phyloP scores from a whole-genome alignment of 2,329 filamentous ascomycete genomes.

The Penicillium palitans region DNA sequence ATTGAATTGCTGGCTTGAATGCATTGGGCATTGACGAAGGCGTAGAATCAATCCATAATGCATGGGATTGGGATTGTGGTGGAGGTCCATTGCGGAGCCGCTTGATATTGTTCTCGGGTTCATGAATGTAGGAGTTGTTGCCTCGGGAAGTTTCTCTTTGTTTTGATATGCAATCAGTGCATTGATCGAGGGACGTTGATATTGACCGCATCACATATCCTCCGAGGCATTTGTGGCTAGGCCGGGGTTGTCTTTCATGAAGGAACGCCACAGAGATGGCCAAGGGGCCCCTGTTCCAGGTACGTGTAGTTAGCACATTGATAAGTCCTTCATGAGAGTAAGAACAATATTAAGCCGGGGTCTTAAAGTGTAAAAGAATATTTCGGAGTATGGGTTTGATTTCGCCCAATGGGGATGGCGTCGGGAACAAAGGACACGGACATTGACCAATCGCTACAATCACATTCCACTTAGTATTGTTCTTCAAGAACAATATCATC shows the following conservation, averaged over 20 bases:
- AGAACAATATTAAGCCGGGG: slow-evolving; percentile 10
- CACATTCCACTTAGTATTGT: slow-evolving; percentile 5
- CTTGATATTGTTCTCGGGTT: slow-evolving; percentile 8
- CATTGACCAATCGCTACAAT: neutral
- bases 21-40: neutral
- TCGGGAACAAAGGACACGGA: neutral
- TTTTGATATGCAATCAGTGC: neutral
- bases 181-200: neutral
- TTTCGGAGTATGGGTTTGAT: neutral
- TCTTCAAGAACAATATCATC: slow-evolving; percentile 7
- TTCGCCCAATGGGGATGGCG: neutral
- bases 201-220: neutral
- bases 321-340: neutral
- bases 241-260: neutral
- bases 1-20: neutral
- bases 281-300: neutral
- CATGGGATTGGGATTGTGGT: neutral
- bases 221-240: neutral
- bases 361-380: neutral
- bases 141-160: slow-evolving; percentile 3
- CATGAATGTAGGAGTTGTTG: slow-evolving; percentile 1
- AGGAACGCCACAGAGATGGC: neutral
- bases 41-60: neutral
- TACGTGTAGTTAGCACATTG: neutral
- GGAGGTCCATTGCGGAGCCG: neutral